These are phyloP conservation scores for Ceratobasidium sp. DNA, from an alignment of 1,284 basidiomycete genomes.

Conservation along the genomic window DNA sequence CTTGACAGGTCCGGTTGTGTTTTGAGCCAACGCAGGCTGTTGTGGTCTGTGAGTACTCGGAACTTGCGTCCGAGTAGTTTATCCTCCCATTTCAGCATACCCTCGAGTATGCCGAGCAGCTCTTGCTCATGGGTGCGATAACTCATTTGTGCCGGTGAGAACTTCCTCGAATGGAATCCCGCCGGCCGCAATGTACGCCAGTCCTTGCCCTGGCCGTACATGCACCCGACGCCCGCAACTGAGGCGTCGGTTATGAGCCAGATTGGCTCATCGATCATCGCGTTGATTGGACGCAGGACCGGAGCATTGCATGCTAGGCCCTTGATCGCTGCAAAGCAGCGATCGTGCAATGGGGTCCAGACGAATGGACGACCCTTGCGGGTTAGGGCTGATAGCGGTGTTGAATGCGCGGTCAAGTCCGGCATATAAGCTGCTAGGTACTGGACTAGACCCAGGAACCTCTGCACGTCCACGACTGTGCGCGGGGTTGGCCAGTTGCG, in stretches of 20 bases:
- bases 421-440: constrained; percentile 55
- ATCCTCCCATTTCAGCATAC: constrained; percentile 59
- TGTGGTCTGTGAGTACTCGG: constrained; percentile 59
- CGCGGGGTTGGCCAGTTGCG: constrained; percentile 17
- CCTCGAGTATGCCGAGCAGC: constrained; percentile 58
- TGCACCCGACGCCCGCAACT: constrained; percentile 51
- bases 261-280: constrained; percentile 50
- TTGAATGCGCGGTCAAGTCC: constrained; percentile 55
- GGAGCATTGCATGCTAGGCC: constrained; percentile 52
- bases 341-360: constrained; percentile 56
- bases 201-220: constrained; percentile 24
- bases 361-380: constrained; percentile 50
- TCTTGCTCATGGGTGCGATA: constrained; percentile 12
- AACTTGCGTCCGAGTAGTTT: constrained; percentile 56
- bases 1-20: constrained; percentile 56
- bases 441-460: constrained; percentile 29
- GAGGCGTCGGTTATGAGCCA: constrained; percentile 53
- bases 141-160: constrained; percentile 4
- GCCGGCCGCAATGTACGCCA: constrained; percentile 3
- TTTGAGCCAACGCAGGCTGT: constrained; percentile 57
- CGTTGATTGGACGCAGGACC: constrained; percentile 51
- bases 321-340: constrained; percentile 59
- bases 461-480: constrained; percentile 13
- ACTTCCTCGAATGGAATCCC: constrained; percentile 18
- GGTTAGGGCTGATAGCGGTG: constrained; percentile 51